Evolutionary conservation across 2,329 filamentous ascomycete genomes (phyloP).

Genomic region (Fusarium chuoi): DNA sequence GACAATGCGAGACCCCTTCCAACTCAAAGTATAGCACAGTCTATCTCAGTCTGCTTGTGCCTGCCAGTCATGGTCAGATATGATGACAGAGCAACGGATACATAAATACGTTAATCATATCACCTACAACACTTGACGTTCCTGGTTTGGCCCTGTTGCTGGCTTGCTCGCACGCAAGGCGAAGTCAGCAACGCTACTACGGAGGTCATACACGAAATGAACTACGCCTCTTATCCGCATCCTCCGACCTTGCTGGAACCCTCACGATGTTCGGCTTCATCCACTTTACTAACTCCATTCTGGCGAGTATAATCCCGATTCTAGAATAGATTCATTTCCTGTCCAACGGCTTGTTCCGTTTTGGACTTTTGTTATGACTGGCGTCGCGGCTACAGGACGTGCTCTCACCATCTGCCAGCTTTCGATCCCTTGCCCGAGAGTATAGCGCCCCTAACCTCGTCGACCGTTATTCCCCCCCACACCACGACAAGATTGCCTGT

Average conservation of each 20-base stretch:
- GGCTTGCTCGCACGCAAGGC: neutral
- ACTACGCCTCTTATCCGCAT: conserved; percentile 27
- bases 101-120: neutral
- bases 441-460: conserved; percentile 31
- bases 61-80: neutral
- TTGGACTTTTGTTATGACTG: conserved; percentile 20
- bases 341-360: conserved; percentile 25
- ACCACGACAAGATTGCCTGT: conserved; percentile 43
- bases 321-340: conserved; percentile 29
- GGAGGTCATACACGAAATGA: neutral
- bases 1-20: conserved; percentile 20
- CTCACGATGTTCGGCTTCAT: conserved; percentile 22
- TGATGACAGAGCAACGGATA: neutral
- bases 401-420: conserved; percentile 20
- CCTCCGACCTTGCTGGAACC: conserved; percentile 10
- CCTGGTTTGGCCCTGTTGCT: neutral
- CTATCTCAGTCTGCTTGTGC: neutral
- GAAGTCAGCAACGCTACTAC: conserved; percentile 1
- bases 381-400: neutral
- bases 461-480: conserved; percentile 38
- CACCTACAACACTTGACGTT: neutral
- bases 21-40: neutral
- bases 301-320: conserved; percentile 24
- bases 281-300: conserved; percentile 26
- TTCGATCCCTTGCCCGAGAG: conserved; percentile 32